Percentiles rank a stretch among this genome's conserved stretches.
Evolutionary conservation across 1,284 basidiomycete species (phyloP).

Genomic region (Ganoderma lingzhi): DNA sequence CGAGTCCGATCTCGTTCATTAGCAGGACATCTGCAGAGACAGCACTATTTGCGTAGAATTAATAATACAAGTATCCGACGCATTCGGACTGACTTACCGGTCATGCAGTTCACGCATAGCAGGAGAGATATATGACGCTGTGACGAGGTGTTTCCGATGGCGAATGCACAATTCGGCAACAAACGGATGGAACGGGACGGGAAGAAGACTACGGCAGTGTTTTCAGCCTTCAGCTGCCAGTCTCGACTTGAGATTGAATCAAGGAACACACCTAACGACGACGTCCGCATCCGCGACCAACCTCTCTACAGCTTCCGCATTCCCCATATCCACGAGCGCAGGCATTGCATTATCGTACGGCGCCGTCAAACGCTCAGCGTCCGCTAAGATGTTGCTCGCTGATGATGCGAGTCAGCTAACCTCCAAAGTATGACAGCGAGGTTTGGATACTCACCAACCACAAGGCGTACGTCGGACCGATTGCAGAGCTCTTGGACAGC

Average conservation of each 20-base stretch:
- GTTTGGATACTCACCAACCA: conserved; percentile 69
- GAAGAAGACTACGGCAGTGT: conserved; percentile 67
- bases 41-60: conserved; percentile 57
- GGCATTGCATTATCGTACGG: conserved; percentile 68
- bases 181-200: conserved; percentile 78
- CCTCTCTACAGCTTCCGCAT: conserved; percentile 55
- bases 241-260: not conserved
- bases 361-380: conserved; percentile 64
- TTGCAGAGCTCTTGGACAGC: conserved; percentile 78
- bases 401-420: conserved; percentile 18
- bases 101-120: conserved; percentile 79
- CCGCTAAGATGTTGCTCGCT: conserved; percentile 79
- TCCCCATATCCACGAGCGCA: conserved; percentile 69
- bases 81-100: conserved; percentile 51
- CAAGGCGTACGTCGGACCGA: conserved; percentile 66
- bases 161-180: conserved; percentile 84
- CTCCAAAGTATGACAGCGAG: conserved; percentile 16
- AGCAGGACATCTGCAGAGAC: conserved; percentile 74
- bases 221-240: not conserved
- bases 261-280: conserved; percentile 67
- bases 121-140: conserved; percentile 91
- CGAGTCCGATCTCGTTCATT: conserved; percentile 93
- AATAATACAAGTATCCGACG: not conserved
- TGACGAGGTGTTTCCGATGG: conserved; percentile 84
- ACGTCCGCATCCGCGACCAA: conserved; percentile 70